Conservation (phyloP, 2,329 filamentous ascomycete genomes). For the Claviceps africana region DNA sequence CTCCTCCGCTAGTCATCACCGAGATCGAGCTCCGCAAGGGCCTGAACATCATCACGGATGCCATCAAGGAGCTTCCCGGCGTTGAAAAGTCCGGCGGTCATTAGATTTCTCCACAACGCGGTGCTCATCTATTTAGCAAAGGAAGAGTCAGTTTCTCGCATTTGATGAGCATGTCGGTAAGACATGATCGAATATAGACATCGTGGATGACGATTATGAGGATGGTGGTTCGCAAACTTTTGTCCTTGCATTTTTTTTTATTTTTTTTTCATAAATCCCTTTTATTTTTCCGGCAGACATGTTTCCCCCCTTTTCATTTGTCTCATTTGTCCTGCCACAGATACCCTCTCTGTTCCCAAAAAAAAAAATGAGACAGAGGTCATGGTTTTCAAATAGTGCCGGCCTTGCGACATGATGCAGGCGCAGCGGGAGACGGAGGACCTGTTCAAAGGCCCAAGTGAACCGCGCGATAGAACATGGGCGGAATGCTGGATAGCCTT, state of each 20-base stretch:
- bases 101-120: conserved; percentile 10
- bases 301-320: background rate
- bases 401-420: conserved; percentile 1
- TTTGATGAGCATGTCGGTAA: conserved; percentile 6
- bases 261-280: background rate
- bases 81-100: conserved; percentile 25
- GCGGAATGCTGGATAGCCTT: conserved; percentile 1
- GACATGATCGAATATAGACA: background rate
- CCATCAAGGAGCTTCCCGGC: conserved; percentile 66
- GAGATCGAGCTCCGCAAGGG: conserved; percentile 73
- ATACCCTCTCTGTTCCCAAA: conserved; percentile 3
- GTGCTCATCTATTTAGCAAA: conserved; percentile 3
- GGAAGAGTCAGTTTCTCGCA: conserved; percentile 12
- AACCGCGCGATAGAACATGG: background rate
- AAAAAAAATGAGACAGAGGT: background rate
- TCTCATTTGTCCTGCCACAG: conserved; percentile 4
- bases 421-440: conserved; percentile 2
- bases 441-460: background rate
- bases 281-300: background rate
- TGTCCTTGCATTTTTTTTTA: background rate
- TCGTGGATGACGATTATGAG: background rate
- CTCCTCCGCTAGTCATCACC: conserved; percentile 89
- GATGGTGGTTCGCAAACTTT: background rate
- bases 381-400: conserved; percentile 3
- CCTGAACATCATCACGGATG: conserved; percentile 64